Base-by-base conservation (phyloP, 1,139 yeast species). In the Pichia sp. region DNA sequence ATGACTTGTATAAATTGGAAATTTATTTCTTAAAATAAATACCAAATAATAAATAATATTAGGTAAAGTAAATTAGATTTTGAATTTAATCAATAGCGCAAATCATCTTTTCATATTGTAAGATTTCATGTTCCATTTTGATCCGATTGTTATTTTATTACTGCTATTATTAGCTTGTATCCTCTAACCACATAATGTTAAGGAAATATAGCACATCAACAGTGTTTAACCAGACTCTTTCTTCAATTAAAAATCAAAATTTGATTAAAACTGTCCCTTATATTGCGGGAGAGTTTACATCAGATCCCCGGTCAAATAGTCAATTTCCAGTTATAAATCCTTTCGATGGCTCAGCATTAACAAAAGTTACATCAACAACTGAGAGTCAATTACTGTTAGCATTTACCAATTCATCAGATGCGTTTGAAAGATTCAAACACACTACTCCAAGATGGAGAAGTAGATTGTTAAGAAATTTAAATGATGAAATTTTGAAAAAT, bases 311-410 rank as follows among this genome's bases (percentile, higher is more conserved):
- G 11, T 29, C 34, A 18, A 19, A 8, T 30, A n/a, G 1, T 6
- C 29, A 28, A 19, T 88, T 87, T 67, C 73, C 77, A 39, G 96
- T 88, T 28, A 67, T 69, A 41, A 90, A 89, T 67, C 96, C 96
- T 4, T 95, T 95, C 1, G 81, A 84, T 45, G 79, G 74, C 36
- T 76, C 78, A 53, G 70, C 71, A 30, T 77, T 89, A 53, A 80
- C 80, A 25, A 74, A 73, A 47, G 76, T 80, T 41, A 78, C 84
- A 14, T 84, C 83, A 55, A 75, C 83, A 48, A 73, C 78, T 8
- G 76, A 75, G 52, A 79, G 74, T 34, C 77, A 73, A 53, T 76
- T 81, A 44, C 81, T 80, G 44, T 67, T 68, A 45, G 87, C 96
- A 13, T 83, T 89, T 54, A 72, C 76, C 42, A 74, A 71, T 44